Percentiles rank a stretch among this genome's conserved stretches.
Evolutionary conservation across 163 green algal species (phyloP).

Genomic region (Scenedesmus sp.): DNA sequence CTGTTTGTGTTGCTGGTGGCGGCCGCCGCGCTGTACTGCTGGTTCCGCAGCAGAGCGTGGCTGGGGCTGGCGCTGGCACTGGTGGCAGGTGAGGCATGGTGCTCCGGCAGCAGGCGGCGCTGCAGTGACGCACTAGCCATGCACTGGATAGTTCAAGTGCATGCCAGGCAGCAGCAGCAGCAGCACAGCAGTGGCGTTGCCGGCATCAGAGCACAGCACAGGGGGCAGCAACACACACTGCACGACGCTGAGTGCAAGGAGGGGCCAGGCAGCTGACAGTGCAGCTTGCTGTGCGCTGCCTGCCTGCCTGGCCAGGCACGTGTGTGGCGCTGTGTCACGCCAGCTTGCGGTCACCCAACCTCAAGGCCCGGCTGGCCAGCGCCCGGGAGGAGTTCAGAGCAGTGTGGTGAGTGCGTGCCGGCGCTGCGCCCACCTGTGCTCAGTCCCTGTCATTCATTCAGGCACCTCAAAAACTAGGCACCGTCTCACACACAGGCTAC

Average conservation of each 20-base stretch:
- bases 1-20: constrained; percentile 56
- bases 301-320: constrained; percentile 50
- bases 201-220: not conserved
- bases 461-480: too few species aligned
- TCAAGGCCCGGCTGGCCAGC: constrained; percentile 79
- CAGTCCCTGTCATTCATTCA: too few species aligned
- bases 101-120: not conserved
- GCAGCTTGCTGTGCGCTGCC: not conserved
- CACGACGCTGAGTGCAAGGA: not conserved
- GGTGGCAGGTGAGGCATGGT: constrained; percentile 57
- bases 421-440: not conserved
- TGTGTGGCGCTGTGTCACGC: constrained; percentile 69
- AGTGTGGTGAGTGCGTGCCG: constrained; percentile 71
- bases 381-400: constrained; percentile 82
- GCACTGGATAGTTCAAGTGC: not conserved
- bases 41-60: constrained; percentile 59
- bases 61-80: constrained; percentile 60
- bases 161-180: not conserved
- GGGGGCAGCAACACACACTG: not conserved
- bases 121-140: not conserved
- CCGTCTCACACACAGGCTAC: too few species aligned
- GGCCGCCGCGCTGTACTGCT: constrained; percentile 41
- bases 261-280: not conserved
- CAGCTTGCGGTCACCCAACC: constrained; percentile 77
- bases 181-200: not conserved